Evolutionary conservation across 768 basidiomycete genomes (phyloP).

Genomic region (Boletus barrowsii): DNA sequence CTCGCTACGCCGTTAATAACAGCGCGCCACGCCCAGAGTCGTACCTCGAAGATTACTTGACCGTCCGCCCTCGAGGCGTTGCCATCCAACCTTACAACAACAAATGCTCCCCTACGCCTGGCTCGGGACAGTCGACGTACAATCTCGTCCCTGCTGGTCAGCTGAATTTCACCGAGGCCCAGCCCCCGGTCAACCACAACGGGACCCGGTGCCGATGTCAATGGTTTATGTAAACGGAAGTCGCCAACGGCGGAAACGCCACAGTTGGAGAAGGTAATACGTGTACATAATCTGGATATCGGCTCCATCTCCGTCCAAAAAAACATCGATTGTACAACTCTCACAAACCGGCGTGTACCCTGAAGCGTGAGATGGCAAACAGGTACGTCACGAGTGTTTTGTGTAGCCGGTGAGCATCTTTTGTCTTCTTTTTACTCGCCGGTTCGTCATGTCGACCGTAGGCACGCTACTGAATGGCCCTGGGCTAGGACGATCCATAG

Average conservation of each 20-base stretch:
- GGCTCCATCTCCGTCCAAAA: too few species aligned
- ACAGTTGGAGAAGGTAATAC: constrained; percentile 56
- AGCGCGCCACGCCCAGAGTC: constrained; percentile 89
- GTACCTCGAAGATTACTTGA: constrained; percentile 73
- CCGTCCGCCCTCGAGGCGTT: constrained; percentile 77
- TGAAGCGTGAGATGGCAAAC: constrained; percentile 75
- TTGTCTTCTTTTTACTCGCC: not conserved
- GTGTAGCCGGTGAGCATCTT: constrained; percentile 71
- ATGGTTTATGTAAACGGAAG: constrained; percentile 43
- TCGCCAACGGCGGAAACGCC: constrained; percentile 68
- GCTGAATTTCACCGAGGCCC: constrained; percentile 64
- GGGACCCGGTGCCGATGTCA: constrained; percentile 61
- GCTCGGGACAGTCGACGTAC: constrained; percentile 55
- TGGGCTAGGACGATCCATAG: constrained; percentile 17
- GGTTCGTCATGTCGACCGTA: constrained; percentile 23
- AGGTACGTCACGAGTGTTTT: too few species aligned
- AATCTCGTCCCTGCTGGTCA: constrained; percentile 75
- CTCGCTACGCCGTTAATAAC: constrained; percentile 75
- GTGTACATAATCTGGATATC: too few species aligned
- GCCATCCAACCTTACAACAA: constrained; percentile 70
- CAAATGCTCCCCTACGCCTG: constrained; percentile 49
- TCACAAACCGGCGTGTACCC: constrained; percentile 49
- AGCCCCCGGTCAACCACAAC: constrained; percentile 62
- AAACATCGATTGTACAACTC: too few species aligned
- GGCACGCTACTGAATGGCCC: constrained; percentile 54